Evolutionary conservation across 805 yeast genomes (phyloP).

Genomic region (Candida orba): DNA sequence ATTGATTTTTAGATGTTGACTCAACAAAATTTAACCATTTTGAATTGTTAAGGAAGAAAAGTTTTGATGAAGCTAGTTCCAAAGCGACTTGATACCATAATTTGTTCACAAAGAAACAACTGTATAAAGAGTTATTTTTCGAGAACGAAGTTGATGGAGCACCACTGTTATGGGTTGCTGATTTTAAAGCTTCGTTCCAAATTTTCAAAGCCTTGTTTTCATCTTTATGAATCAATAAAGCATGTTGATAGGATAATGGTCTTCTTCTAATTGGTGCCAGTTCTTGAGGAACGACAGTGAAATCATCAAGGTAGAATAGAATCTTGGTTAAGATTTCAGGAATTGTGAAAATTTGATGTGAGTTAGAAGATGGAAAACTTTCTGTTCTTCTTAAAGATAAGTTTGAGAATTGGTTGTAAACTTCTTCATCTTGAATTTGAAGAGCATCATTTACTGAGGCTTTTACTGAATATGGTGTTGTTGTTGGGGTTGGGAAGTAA

Average conservation of each 20-base stretch:
- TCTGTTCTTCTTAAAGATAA: slow-evolving; percentile 2
- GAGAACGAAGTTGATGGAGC: slow-evolving; percentile 14
- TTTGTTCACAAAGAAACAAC: slow-evolving; percentile 63
- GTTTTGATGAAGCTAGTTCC: slow-evolving; percentile 46
- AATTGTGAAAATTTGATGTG: slow-evolving; percentile 46
- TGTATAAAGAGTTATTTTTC: slow-evolving; percentile 33
- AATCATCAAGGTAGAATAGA: slow-evolving; percentile 51
- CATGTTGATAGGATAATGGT: slow-evolving; percentile 64
- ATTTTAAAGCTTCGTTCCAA: slow-evolving; percentile 29
- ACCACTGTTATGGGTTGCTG: slow-evolving; percentile 10
- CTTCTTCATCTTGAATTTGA: slow-evolving; percentile 2
- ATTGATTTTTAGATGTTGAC: slow-evolving; percentile 7
- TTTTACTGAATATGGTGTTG: neutral
- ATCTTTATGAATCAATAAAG: slow-evolving; percentile 56
- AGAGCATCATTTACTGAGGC: neutral
- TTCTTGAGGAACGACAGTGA: slow-evolving; percentile 54
- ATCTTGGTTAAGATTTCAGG: slow-evolving; percentile 72
- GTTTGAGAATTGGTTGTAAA: slow-evolving; percentile 9
- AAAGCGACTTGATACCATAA: slow-evolving; percentile 53
- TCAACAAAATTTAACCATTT: slow-evolving; percentile 37
- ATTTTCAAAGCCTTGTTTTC: slow-evolving; percentile 38
- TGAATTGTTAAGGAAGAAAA: slow-evolving; percentile 44
- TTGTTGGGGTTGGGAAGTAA: slow-evolving; percentile 1
- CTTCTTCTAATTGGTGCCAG: slow-evolving; percentile 51
- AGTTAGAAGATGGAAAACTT: neutral